phyloP scores from a whole-genome alignment of 257 asterid genomes.

The Solanum habrochaites region DNA sequence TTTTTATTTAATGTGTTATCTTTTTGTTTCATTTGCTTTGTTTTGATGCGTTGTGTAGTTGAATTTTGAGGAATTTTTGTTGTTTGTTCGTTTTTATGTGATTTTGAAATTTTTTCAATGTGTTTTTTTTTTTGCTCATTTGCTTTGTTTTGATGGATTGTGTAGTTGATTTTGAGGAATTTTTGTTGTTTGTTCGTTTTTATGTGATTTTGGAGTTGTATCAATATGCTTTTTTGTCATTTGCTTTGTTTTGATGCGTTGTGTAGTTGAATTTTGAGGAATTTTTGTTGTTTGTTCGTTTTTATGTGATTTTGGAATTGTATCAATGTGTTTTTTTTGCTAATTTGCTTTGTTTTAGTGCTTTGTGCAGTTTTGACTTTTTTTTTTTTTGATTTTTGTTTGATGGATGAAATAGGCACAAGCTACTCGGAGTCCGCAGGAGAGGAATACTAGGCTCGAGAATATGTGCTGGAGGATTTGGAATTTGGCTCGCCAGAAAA shows the following conservation, averaged over 20 bases:
- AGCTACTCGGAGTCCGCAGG: constrained; percentile 86
- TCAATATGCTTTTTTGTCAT: not conserved
- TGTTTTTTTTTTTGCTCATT: not conserved
- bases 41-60: not conserved
- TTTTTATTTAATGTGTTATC: not conserved
- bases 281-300: not conserved
- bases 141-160: not conserved
- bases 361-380: not conserved
- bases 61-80: too few relatives aligned
- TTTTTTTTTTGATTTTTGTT: not conserved
- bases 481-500: constrained; percentile 98
- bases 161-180: not conserved
- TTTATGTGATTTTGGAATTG: not conserved
- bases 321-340: not conserved
- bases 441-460: constrained; percentile 95
- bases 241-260: not conserved
- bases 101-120: not conserved
- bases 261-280: not conserved
- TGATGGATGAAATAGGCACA: constrained; percentile 51
- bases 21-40: not conserved
- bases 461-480: constrained; percentile 98
- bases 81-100: too few relatives aligned
- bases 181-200: not conserved
- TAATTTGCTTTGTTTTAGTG: not conserved
- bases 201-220: not conserved